A percentile compares a stretch with the other conserved stretches of the same genome.
These are phyloP conservation scores for Fraxinus pennsylvanica DNA, from an alignment of 257 asterid species.

Conservation along the genomic window DNA sequence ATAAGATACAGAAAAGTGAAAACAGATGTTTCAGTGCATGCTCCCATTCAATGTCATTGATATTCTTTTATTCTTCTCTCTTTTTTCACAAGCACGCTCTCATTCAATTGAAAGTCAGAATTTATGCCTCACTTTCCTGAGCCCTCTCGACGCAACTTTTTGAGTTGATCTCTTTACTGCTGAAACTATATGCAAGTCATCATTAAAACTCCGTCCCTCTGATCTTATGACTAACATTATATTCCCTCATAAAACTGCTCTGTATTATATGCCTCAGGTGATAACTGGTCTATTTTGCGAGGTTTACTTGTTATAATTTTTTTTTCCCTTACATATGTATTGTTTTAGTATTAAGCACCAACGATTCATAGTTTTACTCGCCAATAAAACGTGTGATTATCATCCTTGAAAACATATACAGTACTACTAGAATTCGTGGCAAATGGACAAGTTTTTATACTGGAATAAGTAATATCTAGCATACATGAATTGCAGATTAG, in stretches of 20 bases:
- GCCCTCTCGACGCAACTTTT: background rate
- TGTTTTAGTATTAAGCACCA: background rate
- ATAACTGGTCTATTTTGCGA: background rate
- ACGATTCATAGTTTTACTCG: background rate
- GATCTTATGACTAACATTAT: background rate
- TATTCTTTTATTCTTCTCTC: background rate
- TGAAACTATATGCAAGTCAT: background rate
- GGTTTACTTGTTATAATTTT: background rate
- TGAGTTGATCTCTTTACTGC: background rate
- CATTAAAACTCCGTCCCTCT: background rate
- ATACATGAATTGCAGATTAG: conserved; percentile 54
- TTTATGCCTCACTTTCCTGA: background rate
- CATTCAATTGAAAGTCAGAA: background rate
- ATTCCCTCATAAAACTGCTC: background rate
- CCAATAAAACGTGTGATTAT: background rate
- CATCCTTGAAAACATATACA: background rate
- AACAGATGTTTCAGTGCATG: background rate
- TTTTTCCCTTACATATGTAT: background rate
- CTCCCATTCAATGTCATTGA: background rate
- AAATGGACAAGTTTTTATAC: background rate
- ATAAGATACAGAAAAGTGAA: background rate
- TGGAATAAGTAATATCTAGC: conserved; percentile 11
- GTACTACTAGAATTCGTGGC: background rate
- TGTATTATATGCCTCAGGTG: background rate
- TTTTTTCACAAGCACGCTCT: too few species aligned